These are phyloP conservation scores for Colletotrichum phormii DNA, from an alignment of 2,329 filamentous ascomycete genomes.

Conservation along the genomic window DNA sequence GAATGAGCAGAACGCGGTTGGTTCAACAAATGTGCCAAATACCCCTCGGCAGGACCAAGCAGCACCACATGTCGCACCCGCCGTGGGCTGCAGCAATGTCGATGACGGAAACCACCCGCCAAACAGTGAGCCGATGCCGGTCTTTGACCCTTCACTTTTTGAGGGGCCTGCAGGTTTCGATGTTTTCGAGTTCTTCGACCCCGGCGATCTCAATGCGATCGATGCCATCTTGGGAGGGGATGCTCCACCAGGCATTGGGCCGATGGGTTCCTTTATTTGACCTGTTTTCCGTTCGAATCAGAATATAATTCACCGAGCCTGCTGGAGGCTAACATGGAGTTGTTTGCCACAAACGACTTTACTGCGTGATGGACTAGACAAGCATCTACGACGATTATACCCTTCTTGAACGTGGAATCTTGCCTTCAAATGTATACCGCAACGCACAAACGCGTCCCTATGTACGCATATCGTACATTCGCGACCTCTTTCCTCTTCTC, in stretches of 20 bases:
- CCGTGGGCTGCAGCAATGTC: not conserved
- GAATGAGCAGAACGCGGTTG: conserved; percentile 23
- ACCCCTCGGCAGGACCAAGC: conserved; percentile 18
- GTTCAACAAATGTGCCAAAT: conserved; percentile 13
- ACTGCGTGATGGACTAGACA: not conserved
- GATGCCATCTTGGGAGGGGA: conserved; percentile 38
- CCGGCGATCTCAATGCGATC: conserved; percentile 39
- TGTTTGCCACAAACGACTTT: not conserved
- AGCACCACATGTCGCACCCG: not conserved
- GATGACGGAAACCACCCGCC: not conserved
- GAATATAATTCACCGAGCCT: not conserved
- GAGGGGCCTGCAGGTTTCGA: conserved; percentile 32
- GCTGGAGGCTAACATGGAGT: no score
- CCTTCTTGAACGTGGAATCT: no score
- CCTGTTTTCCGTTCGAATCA: not conserved
- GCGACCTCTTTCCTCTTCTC: no score
- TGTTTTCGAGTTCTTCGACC: conserved; percentile 41
- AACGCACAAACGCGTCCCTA: no score
- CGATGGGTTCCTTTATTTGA: not conserved
- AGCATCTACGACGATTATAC: no score
- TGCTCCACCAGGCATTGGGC: conserved; percentile 18
- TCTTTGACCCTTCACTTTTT: conserved; percentile 16
- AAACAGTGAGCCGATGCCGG: not conserved
- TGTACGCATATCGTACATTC: no score
- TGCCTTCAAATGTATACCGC: no score